Evolutionary conservation across 2,329 filamentous ascomycete species (phyloP).

Genomic region (Dothistroma pini): DNA sequence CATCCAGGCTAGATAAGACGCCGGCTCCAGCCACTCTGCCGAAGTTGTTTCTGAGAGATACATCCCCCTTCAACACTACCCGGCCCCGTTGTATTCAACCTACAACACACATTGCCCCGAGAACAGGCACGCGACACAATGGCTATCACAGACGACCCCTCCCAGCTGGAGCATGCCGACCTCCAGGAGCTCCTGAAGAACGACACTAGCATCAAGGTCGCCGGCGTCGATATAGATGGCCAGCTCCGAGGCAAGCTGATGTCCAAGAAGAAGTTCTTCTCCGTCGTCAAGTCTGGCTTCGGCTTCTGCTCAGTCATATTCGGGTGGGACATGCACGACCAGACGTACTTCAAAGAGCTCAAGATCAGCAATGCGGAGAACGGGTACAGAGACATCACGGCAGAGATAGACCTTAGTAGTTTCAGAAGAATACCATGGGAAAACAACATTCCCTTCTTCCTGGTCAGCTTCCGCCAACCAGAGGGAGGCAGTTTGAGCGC

Average conservation of each 20-base stretch:
- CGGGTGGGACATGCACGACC: constrained; percentile 96
- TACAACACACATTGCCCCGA: constrained; percentile 6
- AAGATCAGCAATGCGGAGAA: constrained; percentile 86
- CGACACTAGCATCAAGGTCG: constrained; percentile 80
- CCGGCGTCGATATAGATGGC: constrained; percentile 82
- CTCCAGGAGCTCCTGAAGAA: constrained; percentile 64
- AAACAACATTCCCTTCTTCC: constrained; percentile 77
- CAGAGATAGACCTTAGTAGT: constrained; percentile 71
- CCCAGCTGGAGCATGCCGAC: constrained; percentile 57
- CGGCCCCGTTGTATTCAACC: constrained; percentile 21
- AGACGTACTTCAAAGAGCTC: constrained; percentile 81
- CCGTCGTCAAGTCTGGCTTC: constrained; percentile 74
- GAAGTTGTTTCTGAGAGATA: constrained; percentile 1
- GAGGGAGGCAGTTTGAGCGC: constrained; percentile 68
- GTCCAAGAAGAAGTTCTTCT: constrained; percentile 89
- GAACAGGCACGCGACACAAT: constrained; percentile 22
- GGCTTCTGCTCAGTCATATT: constrained; percentile 94
- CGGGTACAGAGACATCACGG: constrained; percentile 81
- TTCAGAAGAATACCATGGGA: constrained; percentile 91
- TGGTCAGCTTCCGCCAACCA: constrained; percentile 79
- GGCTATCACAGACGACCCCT: constrained; percentile 35
- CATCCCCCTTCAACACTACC: constrained; percentile 9
- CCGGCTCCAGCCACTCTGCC: background rate
- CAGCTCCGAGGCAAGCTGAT: constrained; percentile 85
- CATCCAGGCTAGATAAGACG: background rate